phyloP scores from a whole-genome alignment of 371 early-diverging fungal species.

The Fennellomyces sp. region DNA sequence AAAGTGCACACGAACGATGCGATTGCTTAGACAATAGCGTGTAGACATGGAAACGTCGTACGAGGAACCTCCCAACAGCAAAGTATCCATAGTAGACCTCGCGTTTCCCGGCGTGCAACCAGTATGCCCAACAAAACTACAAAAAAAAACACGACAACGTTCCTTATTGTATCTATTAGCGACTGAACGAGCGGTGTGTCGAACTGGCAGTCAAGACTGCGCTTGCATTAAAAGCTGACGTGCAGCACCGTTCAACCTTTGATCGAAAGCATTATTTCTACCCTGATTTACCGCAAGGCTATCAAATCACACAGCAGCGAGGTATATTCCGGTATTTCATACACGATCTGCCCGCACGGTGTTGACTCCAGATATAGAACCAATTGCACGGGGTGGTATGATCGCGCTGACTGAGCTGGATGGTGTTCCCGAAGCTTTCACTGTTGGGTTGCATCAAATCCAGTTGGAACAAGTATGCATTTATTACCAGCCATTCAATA shows the following conservation, averaged over 20 bases:
- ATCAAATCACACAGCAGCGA: slow-evolving; percentile 92
- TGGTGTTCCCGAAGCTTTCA: slow-evolving; percentile 48
- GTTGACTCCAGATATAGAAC: slow-evolving; percentile 62
- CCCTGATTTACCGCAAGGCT: slow-evolving; percentile 89
- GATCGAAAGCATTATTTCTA: slow-evolving; percentile 97
- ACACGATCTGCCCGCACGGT: neutral
- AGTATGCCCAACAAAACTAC: slow-evolving; percentile 18
- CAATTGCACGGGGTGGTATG: slow-evolving; percentile 68
- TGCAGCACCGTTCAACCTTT: slow-evolving; percentile 73
- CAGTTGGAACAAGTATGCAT: slow-evolving; percentile 80
- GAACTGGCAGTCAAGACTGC: slow-evolving; percentile 75
- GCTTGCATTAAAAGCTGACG: slow-evolving; percentile 67
- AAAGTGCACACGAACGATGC: slow-evolving; percentile 4
- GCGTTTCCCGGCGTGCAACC: slow-evolving; percentile 84
- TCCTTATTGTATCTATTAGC: slow-evolving; percentile 32
- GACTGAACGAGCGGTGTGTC: slow-evolving; percentile 74
- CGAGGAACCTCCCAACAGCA: slow-evolving; percentile 70
- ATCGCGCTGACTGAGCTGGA: slow-evolving; percentile 56
- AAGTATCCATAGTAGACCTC: slow-evolving; percentile 76
- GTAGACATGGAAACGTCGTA: slow-evolving; percentile 55
- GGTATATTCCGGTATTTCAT: slow-evolving; percentile 29
- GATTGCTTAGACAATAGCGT: neutral
- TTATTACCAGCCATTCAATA: neutral
- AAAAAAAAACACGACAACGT: neutral
- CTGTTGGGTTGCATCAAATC: slow-evolving; percentile 78